Evolutionary conservation across 192 early-diverging fungal species (phyloP), one percentile per base, ranked within the genome.

Genomic region (Entophlyctis luteolus): DNA sequence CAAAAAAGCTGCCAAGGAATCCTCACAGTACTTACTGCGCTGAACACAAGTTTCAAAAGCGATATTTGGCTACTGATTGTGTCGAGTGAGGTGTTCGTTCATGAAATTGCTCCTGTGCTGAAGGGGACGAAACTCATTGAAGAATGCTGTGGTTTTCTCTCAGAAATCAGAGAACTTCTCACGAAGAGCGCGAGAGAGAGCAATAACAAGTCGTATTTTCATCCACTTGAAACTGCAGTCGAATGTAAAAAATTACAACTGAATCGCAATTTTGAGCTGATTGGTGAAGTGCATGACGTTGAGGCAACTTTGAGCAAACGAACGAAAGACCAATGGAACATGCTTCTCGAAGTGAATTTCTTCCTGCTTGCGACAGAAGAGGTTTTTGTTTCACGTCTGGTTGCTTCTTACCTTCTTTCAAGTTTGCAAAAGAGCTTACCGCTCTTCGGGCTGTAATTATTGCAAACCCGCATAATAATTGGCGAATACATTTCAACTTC

Each of bases 61-160:
- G 14, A 14, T 14, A 25, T 12, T 53, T 14, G 16, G 20, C 23
- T 22, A 20, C 16, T 14, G 39, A 20, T 42, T n/a, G 38, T 37
- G 37, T 23, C 4, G 39, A 47, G 45, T 22, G 18, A 16, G 18
- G 45, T n/a, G 22, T 47, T 47, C 45, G 22, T 22, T 47, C 18
- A 1, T 16, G 18, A 47, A 47, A 47, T 47, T 22, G 45, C 45
- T 16, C 45, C 45, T 47, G 18, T 22, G 18, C 18, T 47, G 45
- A 16, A 22, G 18, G 45, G 45, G 18, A 47, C 22, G 45, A 47
- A 16, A 22, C 18, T 47, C 18, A n/a, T 47, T 22, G 18, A 22
- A 22, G 22, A 47, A 47, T n/a, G 45, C 45, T 59, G 6, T 45
- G 39, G 58, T 59, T 37, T 59, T 37, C 58, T 20, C 39, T 37